Percentiles rank a stretch among this genome's conserved stretches.
Evolutionary conservation across 768 basidiomycete species (phyloP).

Genomic region (Astraeus odoratus): DNA sequence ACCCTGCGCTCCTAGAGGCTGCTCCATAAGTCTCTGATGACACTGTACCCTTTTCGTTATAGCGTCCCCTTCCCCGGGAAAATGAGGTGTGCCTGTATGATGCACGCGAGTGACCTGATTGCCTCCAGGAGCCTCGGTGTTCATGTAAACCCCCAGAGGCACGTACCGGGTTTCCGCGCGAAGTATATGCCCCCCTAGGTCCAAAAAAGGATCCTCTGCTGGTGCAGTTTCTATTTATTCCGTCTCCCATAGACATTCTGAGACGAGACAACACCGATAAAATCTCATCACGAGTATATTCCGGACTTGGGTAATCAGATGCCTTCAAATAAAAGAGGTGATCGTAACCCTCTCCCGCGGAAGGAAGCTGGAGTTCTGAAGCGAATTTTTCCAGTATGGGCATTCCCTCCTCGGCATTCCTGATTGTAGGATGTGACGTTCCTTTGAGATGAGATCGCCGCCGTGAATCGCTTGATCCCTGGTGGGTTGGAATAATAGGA

Average conservation of each 20-base stretch:
- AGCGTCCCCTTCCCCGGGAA: not conserved
- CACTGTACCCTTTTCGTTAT: slow-evolving; percentile 6
- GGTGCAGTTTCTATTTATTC: slow-evolving; percentile 4
- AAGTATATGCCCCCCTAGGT: slow-evolving; percentile 3
- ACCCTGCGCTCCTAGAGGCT: slow-evolving; percentile 10
- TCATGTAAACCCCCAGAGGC: slow-evolving; percentile 13
- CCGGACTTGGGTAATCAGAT: slow-evolving; percentile 32
- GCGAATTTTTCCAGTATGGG: slow-evolving; percentile 60
- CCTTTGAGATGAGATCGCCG: slow-evolving; percentile 36
- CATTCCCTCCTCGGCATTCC: slow-evolving; percentile 47
- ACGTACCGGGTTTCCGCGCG: slow-evolving; percentile 14
- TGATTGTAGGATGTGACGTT: slow-evolving; percentile 71
- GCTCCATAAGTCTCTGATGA: slow-evolving; percentile 10
- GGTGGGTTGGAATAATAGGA: slow-evolving; percentile 2
- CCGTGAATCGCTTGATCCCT: slow-evolving; percentile 8
- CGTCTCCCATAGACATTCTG: slow-evolving; percentile 22
- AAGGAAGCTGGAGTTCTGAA: slow-evolving; percentile 51
- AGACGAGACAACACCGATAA: slow-evolving; percentile 45
- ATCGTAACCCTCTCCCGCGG: slow-evolving; percentile 56
- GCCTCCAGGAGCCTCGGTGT: slow-evolving; percentile 9
- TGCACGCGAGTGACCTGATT: slow-evolving; percentile 1
- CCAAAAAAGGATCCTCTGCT: slow-evolving; percentile 6
- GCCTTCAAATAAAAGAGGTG: slow-evolving; percentile 38
- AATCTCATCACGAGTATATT: slow-evolving; percentile 48
- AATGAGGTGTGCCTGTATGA: not conserved